phyloP scores from a whole-genome alignment of 106 monocot species.

The Chionographis japonica region DNA sequence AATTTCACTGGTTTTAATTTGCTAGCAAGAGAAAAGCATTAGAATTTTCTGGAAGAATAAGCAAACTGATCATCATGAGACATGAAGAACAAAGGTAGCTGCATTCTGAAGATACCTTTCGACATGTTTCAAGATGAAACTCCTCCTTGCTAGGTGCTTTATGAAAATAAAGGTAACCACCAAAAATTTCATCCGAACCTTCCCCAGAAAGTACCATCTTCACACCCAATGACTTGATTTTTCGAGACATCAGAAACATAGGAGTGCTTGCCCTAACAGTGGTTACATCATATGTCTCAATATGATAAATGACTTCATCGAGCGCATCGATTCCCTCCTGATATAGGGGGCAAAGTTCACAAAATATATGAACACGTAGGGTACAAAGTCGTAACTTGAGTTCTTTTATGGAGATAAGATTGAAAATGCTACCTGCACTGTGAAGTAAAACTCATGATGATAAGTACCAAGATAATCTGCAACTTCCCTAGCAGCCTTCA shows the following conservation, averaged over 20 bases:
- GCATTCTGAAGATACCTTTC: conserved; percentile 20
- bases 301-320: conserved; percentile 44
- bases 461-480: conserved; percentile 36
- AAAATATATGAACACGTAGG: too few species aligned
- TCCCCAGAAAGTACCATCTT: conserved; percentile 54
- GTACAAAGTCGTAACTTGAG: too few species aligned
- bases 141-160: conserved; percentile 47
- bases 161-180: conserved; percentile 45
- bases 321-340: conserved; percentile 25
- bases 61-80: too few species aligned
- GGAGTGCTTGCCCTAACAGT: conserved; percentile 43
- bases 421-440: conserved; percentile 22
- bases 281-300: conserved; percentile 47
- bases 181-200: conserved; percentile 48
- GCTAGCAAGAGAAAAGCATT: too few species aligned
- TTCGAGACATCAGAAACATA: conserved; percentile 51
- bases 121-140: conserved; percentile 41
- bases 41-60: too few species aligned
- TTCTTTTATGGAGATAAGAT: too few species aligned
- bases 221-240: conserved; percentile 43
- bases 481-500: conserved; percentile 41
- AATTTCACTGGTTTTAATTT: too few species aligned
- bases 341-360: neutral
- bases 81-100: too few species aligned
- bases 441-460: conserved; percentile 48